phyloP scores from a whole-genome alignment of 2,329 filamentous ascomycete species.

The Cladorrhinum sp. region DNA sequence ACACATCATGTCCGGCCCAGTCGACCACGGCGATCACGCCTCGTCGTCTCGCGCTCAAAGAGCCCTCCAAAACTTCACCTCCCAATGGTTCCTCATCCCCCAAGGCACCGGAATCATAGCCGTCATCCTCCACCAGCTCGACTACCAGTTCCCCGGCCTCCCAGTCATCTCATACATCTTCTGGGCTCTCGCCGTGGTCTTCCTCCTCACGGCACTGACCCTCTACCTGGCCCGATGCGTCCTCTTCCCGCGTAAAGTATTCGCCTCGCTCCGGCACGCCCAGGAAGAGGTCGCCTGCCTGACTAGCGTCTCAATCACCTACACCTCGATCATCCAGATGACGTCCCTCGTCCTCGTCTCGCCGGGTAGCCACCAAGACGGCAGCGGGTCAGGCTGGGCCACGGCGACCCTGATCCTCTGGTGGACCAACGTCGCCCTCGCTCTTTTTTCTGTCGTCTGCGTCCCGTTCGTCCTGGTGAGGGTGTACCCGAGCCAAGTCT shows the following conservation, averaged over 20 bases:
- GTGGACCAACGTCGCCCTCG: conserved; percentile 38
- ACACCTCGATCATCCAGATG: conserved; percentile 29
- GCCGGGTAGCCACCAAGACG: too few species aligned
- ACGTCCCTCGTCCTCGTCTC: conserved; percentile 25
- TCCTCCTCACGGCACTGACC: conserved; percentile 31
- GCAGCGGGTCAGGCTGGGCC: conserved; percentile 26
- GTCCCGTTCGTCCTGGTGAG: conserved; percentile 37
- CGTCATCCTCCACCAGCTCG: conserved; percentile 35
- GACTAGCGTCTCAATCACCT: conserved; percentile 37
- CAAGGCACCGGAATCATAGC: conserved; percentile 38
- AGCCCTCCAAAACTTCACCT: conserved; percentile 33
- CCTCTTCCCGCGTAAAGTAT: conserved; percentile 33
- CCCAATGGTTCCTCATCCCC: conserved; percentile 38
- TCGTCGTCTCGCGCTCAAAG: background rate
- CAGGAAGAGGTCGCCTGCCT: conserved; percentile 38
- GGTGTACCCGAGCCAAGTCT: conserved; percentile 35
- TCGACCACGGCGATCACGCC: background rate
- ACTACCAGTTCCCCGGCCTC: conserved; percentile 41
- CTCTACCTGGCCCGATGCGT: conserved; percentile 34
- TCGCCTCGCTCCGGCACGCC: conserved; percentile 30
- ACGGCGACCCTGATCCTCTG: conserved; percentile 37
- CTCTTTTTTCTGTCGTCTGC: conserved; percentile 32
- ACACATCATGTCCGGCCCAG: background rate
- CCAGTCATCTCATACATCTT: conserved; percentile 36
- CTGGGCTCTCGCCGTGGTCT: conserved; percentile 32